Evolutionary conservation across 345 rosid species (phyloP), one percentile per base, ranked within the genome.

Genomic region (Acer saccharum): DNA sequence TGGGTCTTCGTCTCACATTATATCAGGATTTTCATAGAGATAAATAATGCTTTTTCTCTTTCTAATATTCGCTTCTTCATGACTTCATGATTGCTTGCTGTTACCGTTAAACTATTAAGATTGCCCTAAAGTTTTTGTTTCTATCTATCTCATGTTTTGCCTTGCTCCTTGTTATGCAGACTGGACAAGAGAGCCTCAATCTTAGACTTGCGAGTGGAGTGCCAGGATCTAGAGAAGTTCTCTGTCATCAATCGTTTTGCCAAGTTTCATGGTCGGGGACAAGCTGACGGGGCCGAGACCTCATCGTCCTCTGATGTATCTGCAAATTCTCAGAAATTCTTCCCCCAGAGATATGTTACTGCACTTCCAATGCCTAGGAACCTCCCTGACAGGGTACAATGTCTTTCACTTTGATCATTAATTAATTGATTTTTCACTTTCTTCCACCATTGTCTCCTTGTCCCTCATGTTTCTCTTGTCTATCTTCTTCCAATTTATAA

Each of bases 191-290:
- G 91, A 82, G 76, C 83, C 70, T 88, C 93, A 25, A 73, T 90
- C 48, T 21, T 89, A 62, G 98, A 95, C 84, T 71, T 95, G 83
- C 85, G 89, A 86, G 81, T 93, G 68, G 99, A 95, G 80, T 91
- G 91, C 69, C 89, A 92, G 80, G 97, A 96, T 76, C 79, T 92
- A 55, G 98, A 91, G 89, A 92, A 81, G 83, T 84, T 87, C 79
- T 87, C 92, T 63, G 90, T 96, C 54, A 91, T 95, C 75, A 94
- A 92, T 85, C 99, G 97, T 25, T 94, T 96, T 84, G 98, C 98
- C 10, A 96, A 83, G 85, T 94, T 94, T 79, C 92, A 94, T 77
- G 90, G 93, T 8, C 82, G 94, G 82, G 89, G 81, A 20, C 97
- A 86, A 73, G 75, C 81, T 64, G 93, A 87, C 10, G 86, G 82